Evolutionary conservation across 2,329 filamentous ascomycete species (phyloP), one percentile per base, ranked within the genome.

Genomic region (Didymella pinodella): DNA sequence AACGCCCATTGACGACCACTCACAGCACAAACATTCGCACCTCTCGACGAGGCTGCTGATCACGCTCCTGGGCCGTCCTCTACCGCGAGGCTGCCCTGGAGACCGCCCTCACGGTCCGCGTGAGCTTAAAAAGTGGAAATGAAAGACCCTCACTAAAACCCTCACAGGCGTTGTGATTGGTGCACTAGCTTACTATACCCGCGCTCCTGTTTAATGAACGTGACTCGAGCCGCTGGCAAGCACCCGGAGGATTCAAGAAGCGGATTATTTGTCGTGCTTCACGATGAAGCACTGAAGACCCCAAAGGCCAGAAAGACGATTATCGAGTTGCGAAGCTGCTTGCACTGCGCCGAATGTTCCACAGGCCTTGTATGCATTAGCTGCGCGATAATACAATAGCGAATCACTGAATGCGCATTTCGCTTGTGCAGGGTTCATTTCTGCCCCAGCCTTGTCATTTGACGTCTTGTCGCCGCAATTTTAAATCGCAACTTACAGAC

Each of bases 81-180:
- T 51, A 29, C 65, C 56, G 50, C 47, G 58, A 54, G 49, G 57
- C 57, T 63, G 57, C 59, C 54, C 50, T 59, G 62, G 59, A 59
- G 57, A 65, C 61, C 53, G 45, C 29, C 54, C 45, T 53, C 51
- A 32, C 40, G 57, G 57, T 29, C 66, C 55, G 60, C 63, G 64
- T 54, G 51, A 44, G 68, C 65, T 70, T 72, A 71, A 69, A 72
- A 70, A 73, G 71, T 71, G 72, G 73, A 74, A 75, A 74, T 73
- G 50, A 59, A 65, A 65, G 60, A 58, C 46, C 48, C 51, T 41
- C 44, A 53, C 55, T 57, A 57, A 28, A 25, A 60, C 61, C 54
- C 28, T 45, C 25, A 40, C 20, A n/a, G 34, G 32, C 44, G 32
- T 29, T 31, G 16, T 70, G 65, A 75, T 75, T 74, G 67, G 72